Evolutionary conservation across 2,329 filamentous ascomycete species (phyloP).

Genomic region (Bipolaris sorokiniana): DNA sequence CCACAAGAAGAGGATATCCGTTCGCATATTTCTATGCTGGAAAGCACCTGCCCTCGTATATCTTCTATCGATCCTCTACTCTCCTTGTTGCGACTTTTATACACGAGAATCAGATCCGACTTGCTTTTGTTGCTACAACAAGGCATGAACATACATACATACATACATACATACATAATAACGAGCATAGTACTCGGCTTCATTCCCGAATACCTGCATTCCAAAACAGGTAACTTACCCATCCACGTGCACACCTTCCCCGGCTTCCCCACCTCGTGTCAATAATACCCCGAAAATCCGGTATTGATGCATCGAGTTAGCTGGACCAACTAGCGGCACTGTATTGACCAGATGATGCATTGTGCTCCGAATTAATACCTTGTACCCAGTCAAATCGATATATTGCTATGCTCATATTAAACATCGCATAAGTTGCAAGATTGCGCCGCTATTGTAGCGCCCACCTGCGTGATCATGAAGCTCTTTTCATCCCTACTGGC

Average conservation of each 20-base stretch:
- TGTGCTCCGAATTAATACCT: neutral
- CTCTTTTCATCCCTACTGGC: conserved; percentile 16
- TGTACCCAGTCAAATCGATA: neutral
- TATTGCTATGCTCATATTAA: neutral
- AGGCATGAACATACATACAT: too few relatives aligned
- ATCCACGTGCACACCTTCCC: conserved; percentile 3
- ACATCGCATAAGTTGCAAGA: neutral
- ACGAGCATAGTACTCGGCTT: too few relatives aligned
- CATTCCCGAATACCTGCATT: neutral
- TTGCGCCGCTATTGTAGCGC: neutral
- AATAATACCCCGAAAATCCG: conserved; percentile 26
- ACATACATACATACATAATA: too few relatives aligned
- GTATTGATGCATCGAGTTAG: neutral
- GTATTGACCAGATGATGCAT: neutral
- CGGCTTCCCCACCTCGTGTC: conserved; percentile 21
- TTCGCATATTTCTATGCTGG: too few relatives aligned
- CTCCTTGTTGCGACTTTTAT: too few relatives aligned
- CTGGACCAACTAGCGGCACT: neutral
- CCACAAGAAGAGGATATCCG: too few relatives aligned
- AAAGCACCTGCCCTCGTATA: too few relatives aligned
- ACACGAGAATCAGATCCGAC: too few relatives aligned
- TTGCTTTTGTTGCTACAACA: too few relatives aligned
- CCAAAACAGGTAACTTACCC: neutral
- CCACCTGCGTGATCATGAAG: conserved; percentile 21
- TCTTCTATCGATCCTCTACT: too few relatives aligned